Evolutionary conservation across 306 rosid genomes (phyloP).

Genomic region (Cucumis melo): DNA sequence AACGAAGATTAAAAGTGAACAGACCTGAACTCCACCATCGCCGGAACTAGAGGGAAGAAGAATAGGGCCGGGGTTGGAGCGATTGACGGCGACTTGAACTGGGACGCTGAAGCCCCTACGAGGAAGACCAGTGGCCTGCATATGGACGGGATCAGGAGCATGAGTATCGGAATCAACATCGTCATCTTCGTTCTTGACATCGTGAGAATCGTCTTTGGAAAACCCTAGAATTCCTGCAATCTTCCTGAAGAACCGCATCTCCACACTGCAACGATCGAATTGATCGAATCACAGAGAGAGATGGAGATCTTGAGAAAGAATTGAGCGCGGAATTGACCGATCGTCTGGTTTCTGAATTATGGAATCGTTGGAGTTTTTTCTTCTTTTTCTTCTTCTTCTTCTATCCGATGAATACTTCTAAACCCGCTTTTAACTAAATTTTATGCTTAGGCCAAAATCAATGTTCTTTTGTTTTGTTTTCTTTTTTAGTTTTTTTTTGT

Average conservation of each 20-base stretch:
- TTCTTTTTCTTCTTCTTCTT: neutral
- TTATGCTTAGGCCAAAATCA: too few relatives aligned
- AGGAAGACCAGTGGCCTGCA: constrained; percentile 41
- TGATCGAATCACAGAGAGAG: constrained; percentile 6
- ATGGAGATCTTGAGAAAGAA: neutral
- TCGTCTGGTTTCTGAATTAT: neutral
- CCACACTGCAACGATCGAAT: neutral
- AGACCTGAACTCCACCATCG: constrained; percentile 82
- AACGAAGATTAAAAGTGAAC: neutral
- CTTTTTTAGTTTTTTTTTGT: too few relatives aligned
- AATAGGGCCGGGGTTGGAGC: constrained; percentile 45
- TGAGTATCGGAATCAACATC: constrained; percentile 22
- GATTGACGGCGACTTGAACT: constrained; percentile 49
- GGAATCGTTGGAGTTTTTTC: neutral
- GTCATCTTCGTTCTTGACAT: constrained; percentile 29
- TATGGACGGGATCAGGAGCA: constrained; percentile 18
- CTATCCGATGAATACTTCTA: neutral
- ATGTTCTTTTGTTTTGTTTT: too few relatives aligned
- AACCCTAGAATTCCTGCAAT: constrained; percentile 51
- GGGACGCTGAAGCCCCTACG: constrained; percentile 65
- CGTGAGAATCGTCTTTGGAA: constrained; percentile 36
- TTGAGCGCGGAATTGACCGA: neutral
- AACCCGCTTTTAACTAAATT: neutral
- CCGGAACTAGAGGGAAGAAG: constrained; percentile 43
- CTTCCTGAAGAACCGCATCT: constrained; percentile 46